Evolutionary conservation across 2,329 filamentous ascomycete species (phyloP).

Genomic region (Alternaria novae-zelandiae): DNA sequence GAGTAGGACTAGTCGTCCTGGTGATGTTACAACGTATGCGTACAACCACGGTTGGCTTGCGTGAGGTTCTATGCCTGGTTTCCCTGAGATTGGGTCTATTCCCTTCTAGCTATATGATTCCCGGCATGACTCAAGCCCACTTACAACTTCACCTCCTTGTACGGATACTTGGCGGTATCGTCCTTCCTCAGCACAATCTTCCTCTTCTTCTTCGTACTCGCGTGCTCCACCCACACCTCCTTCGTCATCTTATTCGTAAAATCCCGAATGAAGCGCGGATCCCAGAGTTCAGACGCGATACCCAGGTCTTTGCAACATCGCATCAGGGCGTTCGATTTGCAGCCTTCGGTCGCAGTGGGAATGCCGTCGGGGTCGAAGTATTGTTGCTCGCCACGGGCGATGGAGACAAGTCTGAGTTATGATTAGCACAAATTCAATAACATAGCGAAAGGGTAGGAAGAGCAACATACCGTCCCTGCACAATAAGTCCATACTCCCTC

Average conservation of each 20-base stretch:
- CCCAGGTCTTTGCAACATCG: slow-evolving; percentile 98
- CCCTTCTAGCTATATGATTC: not conserved
- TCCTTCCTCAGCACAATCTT: slow-evolving; percentile 88
- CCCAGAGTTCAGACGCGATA: slow-evolving; percentile 94
- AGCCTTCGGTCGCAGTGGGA: slow-evolving; percentile 92
- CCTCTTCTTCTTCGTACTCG: slow-evolving; percentile 83
- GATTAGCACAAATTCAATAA: too few relatives aligned
- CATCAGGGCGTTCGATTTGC: slow-evolving; percentile 97
- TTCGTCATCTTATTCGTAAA: slow-evolving; percentile 78
- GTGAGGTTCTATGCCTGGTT: not conserved
- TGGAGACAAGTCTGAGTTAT: slow-evolving; percentile 75
- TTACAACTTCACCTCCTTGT: slow-evolving; percentile 56
- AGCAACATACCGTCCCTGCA: slow-evolving; percentile 76
- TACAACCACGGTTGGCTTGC: not conserved
- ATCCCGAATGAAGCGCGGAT: slow-evolving; percentile 84
- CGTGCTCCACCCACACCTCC: slow-evolving; percentile 90
- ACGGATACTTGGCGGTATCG: slow-evolving; percentile 72
- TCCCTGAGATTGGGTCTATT: not conserved
- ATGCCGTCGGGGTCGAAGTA: slow-evolving; percentile 92
- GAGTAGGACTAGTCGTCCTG: not conserved
- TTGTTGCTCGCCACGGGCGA: slow-evolving; percentile 91
- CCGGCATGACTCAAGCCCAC: not conserved
- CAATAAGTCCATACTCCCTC: slow-evolving; percentile 90
- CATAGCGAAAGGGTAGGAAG: not conserved
- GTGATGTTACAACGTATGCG: not conserved